Percentiles rank a stretch among this genome's conserved stretches.
Conservation (phyloP, 2,329 filamentous ascomycete species). For the Sporothrix pallida region DNA sequence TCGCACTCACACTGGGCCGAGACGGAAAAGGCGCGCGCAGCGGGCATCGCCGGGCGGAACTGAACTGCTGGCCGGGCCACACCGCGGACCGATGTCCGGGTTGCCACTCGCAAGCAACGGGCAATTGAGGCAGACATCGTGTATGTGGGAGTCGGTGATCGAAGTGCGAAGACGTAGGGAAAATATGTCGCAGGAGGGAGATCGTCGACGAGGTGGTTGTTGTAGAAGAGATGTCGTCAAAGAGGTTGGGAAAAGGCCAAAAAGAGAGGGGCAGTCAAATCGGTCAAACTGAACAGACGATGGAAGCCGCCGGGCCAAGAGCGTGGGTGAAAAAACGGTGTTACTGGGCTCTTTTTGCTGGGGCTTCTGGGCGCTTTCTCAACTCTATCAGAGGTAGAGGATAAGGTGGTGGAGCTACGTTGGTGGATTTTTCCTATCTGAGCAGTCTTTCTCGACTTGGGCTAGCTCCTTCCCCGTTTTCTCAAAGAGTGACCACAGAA, state of each 20-base stretch:
- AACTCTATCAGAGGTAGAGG: neutral
- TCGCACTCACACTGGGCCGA: slow-evolving; percentile 49
- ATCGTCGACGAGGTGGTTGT: neutral
- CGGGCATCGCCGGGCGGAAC: slow-evolving; percentile 48
- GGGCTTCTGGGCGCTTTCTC: neutral
- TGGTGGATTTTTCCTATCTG: slow-evolving; percentile 32
- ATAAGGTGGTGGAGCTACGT: slow-evolving; percentile 4
- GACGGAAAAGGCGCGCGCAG: slow-evolving; percentile 54
- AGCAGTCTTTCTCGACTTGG: slow-evolving; percentile 30
- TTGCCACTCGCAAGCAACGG: slow-evolving; percentile 56
- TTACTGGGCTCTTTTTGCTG: slow-evolving; percentile 1
- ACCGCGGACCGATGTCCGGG: slow-evolving; percentile 53
- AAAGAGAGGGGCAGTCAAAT: slow-evolving; percentile 14
- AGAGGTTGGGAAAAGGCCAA: neutral
- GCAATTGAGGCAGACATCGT: slow-evolving; percentile 66
- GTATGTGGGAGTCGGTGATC: slow-evolving; percentile 29
- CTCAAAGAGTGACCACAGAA: neutral
- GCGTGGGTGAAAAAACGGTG: slow-evolving; percentile 12
- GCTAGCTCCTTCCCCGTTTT: slow-evolving; percentile 27
- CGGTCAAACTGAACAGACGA: neutral
- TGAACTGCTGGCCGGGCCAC: slow-evolving; percentile 43
- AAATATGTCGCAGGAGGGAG: neutral
- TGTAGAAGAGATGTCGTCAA: neutral
- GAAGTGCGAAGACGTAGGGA: neutral
- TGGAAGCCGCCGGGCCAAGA: neutral